Evolutionary conservation across 2,329 filamentous ascomycete genomes (phyloP), one percentile per base, ranked within the genome.

Genomic region (Colletotrichum echinochloae): DNA sequence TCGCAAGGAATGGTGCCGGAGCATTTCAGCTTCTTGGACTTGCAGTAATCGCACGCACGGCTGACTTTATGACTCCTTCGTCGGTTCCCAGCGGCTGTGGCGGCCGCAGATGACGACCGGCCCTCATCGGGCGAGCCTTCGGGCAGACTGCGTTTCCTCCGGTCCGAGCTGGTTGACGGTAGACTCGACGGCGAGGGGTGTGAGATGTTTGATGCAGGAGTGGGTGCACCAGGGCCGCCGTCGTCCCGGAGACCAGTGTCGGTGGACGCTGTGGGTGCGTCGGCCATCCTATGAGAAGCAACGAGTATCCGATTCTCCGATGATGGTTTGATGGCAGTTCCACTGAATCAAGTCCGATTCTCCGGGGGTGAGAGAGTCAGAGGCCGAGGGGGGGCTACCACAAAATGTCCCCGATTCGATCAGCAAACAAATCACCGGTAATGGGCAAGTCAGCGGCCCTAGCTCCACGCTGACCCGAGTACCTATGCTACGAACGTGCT

Each of bases 1-100:
- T 75, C 68, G 65, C 81, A 82, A 1, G 81, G 81, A 26, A 79
- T 65, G 0, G 78, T 81, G 0, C 81, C 81, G n/a, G 72, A 70
- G 62, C 81, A 82, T 74, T 78, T 80, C 18, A 79, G 73, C 68
- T 82, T 82, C 65, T 79, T 79, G 12, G 74, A 33, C 73, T 82
- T 82, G 76, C 81, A 82, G 37, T 75, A 74, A 65, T 82, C 81
- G 66, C 81, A 82, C 18, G 81, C 81, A 20, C 79, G 74, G 60
- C 76, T 81, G 6, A 81, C 79, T 72, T 82, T 83, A 44, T 77
- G 72, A 28, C 65, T 51, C 28, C 70, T 60, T 46, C 72, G 59
- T 18, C 61, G 57, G 23, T 70, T 72, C n/a, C 41, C 61, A 37
- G 7, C 18, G 6, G 41, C 20, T n/a, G 18, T 16, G 41, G 63